A percentile compares a stretch with the other conserved stretches of the same genome.
These are phyloP conservation scores for Onygenales sp. DNA, from an alignment of 2,329 filamentous ascomycete genomes.

Conservation along the genomic window DNA sequence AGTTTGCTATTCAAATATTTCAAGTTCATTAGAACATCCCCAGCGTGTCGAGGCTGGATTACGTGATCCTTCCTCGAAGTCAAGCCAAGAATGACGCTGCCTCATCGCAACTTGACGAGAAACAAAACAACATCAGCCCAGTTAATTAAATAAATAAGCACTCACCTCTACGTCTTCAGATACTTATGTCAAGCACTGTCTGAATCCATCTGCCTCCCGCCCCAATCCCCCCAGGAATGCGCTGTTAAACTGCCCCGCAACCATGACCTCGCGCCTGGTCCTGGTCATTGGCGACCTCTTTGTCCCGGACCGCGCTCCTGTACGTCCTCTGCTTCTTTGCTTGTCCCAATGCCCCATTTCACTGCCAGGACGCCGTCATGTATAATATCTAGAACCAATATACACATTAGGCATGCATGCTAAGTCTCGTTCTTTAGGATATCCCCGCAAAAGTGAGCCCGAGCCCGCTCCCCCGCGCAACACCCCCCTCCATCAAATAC, in stretches of 20 bases:
- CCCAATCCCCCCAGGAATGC: not conserved
- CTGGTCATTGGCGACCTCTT: slow-evolving; percentile 88
- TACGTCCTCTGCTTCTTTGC: slow-evolving; percentile 27
- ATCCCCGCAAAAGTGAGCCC: slow-evolving; percentile 71
- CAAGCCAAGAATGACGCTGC: no score
- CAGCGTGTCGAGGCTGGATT: no score
- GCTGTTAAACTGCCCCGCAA: slow-evolving; percentile 9
- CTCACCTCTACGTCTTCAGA: no score
- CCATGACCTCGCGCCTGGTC: slow-evolving; percentile 75
- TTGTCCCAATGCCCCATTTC: not conserved
- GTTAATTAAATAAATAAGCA: no score
- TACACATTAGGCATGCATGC: slow-evolving; percentile 4
- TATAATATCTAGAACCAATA: not conserved
- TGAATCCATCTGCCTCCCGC: no score
- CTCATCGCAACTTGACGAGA: no score
- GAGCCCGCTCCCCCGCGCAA: not conserved
- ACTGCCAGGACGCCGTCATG: not conserved
- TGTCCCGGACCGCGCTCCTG: slow-evolving; percentile 83
- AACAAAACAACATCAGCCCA: no score
- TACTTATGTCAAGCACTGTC: no score
- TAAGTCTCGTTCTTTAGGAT: slow-evolving; percentile 38
- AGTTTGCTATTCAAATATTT: no score
- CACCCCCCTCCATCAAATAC: not conserved
- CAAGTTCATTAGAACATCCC: no score
- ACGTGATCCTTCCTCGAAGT: no score